A percentile compares a stretch with the other conserved stretches of the same genome.
Conservation (phyloP, 805 yeast species). For the Suhomyces kilbournensis region DNA sequence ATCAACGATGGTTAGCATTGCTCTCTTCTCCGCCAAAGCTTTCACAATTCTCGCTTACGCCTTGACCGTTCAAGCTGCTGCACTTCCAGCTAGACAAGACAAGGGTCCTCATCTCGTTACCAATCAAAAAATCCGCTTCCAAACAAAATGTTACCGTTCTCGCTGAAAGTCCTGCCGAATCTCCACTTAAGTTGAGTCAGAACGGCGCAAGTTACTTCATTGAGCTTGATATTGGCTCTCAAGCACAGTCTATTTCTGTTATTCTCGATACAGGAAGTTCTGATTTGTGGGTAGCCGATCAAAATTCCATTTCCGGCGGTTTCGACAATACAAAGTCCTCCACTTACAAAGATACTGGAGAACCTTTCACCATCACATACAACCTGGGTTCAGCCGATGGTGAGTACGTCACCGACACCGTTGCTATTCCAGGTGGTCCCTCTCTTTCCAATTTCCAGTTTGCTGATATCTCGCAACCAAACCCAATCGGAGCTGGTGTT, state of each 20-base stretch:
- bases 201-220: slow-evolving; percentile 2
- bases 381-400: slow-evolving; percentile 20
- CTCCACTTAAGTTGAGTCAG: background rate
- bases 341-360: slow-evolving; percentile 1
- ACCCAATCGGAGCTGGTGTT: slow-evolving; percentile 9
- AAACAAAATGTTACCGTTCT: background rate
- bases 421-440: slow-evolving; percentile 5
- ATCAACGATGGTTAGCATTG: background rate
- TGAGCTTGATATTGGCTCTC: slow-evolving; percentile 7
- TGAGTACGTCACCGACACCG: slow-evolving; percentile 5
- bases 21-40: background rate
- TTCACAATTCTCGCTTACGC: background rate
- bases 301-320: slow-evolving; percentile 16
- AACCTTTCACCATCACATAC: slow-evolving; percentile 2
- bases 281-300: slow-evolving; percentile 7
- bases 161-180: background rate
- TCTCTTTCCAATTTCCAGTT: slow-evolving; percentile 7
- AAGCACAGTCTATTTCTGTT: slow-evolving; percentile 6
- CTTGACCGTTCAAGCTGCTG: background rate
- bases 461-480: slow-evolving; percentile 6
- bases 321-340: slow-evolving; percentile 9
- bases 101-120: background rate
- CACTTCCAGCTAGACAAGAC: background rate
- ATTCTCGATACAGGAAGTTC: slow-evolving; percentile 13
- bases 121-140: background rate